Conservation (phyloP, 2,329 filamentous ascomycete species). For the Zelopaecilomyces penicillatus region DNA sequence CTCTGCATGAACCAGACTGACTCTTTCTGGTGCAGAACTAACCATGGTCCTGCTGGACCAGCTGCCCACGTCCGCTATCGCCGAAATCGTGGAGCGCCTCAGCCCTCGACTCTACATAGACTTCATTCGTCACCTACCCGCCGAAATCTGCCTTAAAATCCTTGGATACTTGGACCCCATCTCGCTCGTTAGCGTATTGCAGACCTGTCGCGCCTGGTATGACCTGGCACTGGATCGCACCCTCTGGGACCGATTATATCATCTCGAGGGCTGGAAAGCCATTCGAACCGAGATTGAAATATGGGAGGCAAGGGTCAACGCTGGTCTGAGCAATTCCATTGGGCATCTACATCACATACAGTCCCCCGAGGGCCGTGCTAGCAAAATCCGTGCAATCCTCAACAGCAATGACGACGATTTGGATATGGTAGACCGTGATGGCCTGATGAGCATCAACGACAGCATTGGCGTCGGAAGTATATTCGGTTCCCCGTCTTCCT, state of each 20-base stretch:
- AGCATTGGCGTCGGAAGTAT: constrained; percentile 19
- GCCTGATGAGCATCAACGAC: constrained; percentile 17
- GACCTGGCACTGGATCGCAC: constrained; percentile 71
- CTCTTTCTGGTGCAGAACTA: constrained; percentile 50
- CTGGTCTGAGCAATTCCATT: constrained; percentile 29
- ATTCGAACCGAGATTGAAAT: constrained; percentile 55
- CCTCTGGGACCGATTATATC: constrained; percentile 79
- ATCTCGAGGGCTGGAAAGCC: constrained; percentile 77
- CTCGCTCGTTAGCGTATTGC: constrained; percentile 71
- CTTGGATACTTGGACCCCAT: constrained; percentile 76
- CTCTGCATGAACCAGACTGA: neutral
- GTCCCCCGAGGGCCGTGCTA: constrained; percentile 41
- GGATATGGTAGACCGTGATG: constrained; percentile 37
- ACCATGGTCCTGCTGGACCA: constrained; percentile 70
- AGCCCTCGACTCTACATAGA: constrained; percentile 86
- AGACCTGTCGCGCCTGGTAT: constrained; percentile 76
- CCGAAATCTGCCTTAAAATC: constrained; percentile 85
- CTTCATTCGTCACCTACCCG: constrained; percentile 75
- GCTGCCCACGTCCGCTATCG: constrained; percentile 71
- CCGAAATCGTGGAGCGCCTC: constrained; percentile 70
- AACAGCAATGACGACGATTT: constrained; percentile 41
- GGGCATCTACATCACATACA: constrained; percentile 35
- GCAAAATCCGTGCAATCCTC: constrained; percentile 47
- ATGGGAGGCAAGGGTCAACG: constrained; percentile 55
- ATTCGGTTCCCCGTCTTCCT: constrained; percentile 26